Evolutionary conservation across 805 yeast genomes (phyloP).

Genomic region (Lachancea thermotolerans): DNA sequence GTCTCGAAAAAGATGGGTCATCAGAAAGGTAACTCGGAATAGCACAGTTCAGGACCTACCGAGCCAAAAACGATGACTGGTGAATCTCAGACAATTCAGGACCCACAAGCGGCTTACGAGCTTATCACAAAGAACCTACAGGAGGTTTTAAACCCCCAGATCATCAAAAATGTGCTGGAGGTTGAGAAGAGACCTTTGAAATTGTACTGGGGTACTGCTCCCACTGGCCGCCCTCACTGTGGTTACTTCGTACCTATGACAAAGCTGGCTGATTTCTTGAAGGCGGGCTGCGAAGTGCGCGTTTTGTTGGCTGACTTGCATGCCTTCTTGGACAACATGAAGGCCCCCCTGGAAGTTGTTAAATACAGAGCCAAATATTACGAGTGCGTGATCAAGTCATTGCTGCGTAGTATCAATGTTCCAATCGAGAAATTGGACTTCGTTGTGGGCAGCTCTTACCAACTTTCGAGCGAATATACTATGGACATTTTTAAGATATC

Average conservation of each 20-base stretch:
- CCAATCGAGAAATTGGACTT: slow-evolving; percentile 85
- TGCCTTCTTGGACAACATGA: slow-evolving; percentile 96
- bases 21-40: background rate
- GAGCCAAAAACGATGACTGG: background rate
- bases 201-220: slow-evolving; percentile 99
- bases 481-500: slow-evolving; percentile 84
- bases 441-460: slow-evolving; percentile 86
- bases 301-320: slow-evolving; percentile 92
- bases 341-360: slow-evolving; percentile 92
- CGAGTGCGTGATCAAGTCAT: slow-evolving; percentile 75
- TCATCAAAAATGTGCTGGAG: slow-evolving; percentile 77
- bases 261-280: slow-evolving; percentile 86
- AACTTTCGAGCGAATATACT: slow-evolving; percentile 67
- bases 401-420: slow-evolving; percentile 78
- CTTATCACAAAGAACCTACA: slow-evolving; percentile 82
- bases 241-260: slow-evolving; percentile 99
- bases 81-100: slow-evolving; percentile 20
- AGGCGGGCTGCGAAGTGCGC: slow-evolving; percentile 92
- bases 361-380: slow-evolving; percentile 84
- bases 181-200: slow-evolving; percentile 75
- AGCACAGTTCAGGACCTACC: background rate
- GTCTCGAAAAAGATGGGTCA: background rate
- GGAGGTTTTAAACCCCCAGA: slow-evolving; percentile 83
- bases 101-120: slow-evolving; percentile 58
- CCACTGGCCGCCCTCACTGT: slow-evolving; percentile 98